Evolutionary conservation across 371 early-diverging fungal species (phyloP).

Genomic region (Mucor piriformis): DNA sequence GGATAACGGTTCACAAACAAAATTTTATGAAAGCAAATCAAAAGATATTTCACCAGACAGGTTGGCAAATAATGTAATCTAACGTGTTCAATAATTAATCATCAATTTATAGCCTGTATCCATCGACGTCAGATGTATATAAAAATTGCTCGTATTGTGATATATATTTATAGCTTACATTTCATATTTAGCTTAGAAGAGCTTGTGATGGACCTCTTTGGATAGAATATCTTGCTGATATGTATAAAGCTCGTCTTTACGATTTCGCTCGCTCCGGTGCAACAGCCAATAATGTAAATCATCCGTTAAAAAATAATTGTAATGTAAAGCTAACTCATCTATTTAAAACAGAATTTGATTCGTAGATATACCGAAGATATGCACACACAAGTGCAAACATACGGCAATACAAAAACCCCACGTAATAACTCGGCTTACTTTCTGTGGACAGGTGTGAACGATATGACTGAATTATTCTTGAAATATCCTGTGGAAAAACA

Average conservation of each 20-base stretch:
- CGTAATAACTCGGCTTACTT: neutral
- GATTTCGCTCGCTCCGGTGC: constrained; percentile 25
- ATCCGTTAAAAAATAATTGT: neutral
- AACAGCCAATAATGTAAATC: constrained; percentile 19
- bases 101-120: neutral
- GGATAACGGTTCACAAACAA: constrained; percentile 9
- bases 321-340: neutral
- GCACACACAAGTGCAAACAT: neutral
- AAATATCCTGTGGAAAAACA: neutral
- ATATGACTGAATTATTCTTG: constrained; percentile 12
- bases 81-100: neutral
- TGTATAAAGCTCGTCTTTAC: constrained; percentile 2
- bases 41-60: neutral
- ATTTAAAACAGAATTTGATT: constrained; percentile 1
- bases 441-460: constrained; percentile 25
- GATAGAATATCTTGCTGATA: constrained; percentile 17
- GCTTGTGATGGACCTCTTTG: constrained; percentile 16
- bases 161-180: neutral
- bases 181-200: constrained; percentile 3
- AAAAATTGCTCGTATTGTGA: neutral
- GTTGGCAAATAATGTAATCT: neutral
- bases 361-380: neutral
- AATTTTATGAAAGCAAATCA: constrained; percentile 1
- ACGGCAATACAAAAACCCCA: neutral
- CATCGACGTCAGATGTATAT: constrained; percentile 1